Conservation (phyloP, 2,329 filamentous ascomycete genomes). For the Neofusicoccum ribis region DNA sequence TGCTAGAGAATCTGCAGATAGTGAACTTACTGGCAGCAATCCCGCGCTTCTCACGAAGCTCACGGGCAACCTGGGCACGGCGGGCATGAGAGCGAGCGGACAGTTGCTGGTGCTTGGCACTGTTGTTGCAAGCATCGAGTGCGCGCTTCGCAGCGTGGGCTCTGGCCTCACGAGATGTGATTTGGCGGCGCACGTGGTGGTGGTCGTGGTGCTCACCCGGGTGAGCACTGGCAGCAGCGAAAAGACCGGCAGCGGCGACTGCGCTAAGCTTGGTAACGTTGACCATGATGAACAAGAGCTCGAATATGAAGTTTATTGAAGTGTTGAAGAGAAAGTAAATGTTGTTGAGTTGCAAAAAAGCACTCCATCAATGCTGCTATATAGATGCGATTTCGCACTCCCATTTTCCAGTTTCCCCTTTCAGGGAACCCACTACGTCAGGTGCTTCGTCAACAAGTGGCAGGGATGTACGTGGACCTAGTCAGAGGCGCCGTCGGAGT, state of each 20-base stretch:
- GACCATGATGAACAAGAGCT: slow-evolving; percentile 24
- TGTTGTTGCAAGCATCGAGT: slow-evolving; percentile 25
- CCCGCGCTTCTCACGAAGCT: slow-evolving; percentile 30
- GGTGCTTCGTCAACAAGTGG: slow-evolving; percentile 12
- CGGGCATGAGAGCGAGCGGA: slow-evolving; percentile 26
- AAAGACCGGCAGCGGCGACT: slow-evolving; percentile 24
- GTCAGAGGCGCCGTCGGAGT: background rate
- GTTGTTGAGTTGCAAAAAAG: background rate
- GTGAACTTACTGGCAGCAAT: slow-evolving; percentile 24
- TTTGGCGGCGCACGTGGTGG: slow-evolving; percentile 32
- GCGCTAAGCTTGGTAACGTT: slow-evolving; percentile 26
- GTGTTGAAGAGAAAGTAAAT: background rate
- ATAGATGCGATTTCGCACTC: background rate
- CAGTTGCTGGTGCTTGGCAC: slow-evolving; percentile 25
- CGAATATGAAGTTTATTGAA: background rate
- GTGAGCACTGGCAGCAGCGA: slow-evolving; percentile 28
- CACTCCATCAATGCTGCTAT: background rate
- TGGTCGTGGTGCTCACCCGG: slow-evolving; percentile 37
- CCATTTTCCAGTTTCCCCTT: background rate
- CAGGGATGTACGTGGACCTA: background rate
- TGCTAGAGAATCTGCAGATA: too few species aligned
- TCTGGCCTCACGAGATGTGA: slow-evolving; percentile 28
- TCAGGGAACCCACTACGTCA: background rate
- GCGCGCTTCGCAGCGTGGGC: slow-evolving; percentile 27
- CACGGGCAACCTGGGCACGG: slow-evolving; percentile 25